Conservation (phyloP, 306 rosid genomes). For the Sophora flavescens region DNA sequence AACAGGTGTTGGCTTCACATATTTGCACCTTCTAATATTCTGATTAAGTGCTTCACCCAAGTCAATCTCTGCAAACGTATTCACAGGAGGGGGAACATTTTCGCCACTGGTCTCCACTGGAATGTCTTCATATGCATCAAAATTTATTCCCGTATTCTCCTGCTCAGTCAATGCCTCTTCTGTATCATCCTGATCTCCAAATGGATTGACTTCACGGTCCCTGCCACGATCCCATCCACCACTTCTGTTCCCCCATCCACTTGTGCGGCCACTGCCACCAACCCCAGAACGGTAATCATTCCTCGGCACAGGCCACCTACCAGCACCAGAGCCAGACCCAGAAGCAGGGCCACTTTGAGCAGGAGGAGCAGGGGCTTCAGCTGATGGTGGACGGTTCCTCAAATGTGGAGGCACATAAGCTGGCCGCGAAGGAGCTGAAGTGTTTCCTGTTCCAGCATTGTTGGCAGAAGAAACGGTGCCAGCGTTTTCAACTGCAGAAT, state of each 20-base stretch:
- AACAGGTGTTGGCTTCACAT: constrained; percentile 79
- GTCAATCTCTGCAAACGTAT: constrained; percentile 76
- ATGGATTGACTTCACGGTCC: constrained; percentile 70
- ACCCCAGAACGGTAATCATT: constrained; percentile 56
- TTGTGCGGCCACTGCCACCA: constrained; percentile 52
- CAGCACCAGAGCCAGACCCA: constrained; percentile 49
- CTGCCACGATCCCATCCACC: constrained; percentile 76
- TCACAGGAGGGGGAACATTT: constrained; percentile 71
- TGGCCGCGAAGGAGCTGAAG: constrained; percentile 49
- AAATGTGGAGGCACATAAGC: constrained; percentile 76
- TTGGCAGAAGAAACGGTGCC: constrained; percentile 46
- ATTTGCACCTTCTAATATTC: constrained; percentile 74
- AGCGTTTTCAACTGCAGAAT: constrained; percentile 67
- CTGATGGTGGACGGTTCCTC: constrained; percentile 59
- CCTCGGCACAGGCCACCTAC: constrained; percentile 53
- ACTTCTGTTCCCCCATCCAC: constrained; percentile 66
- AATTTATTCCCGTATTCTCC: constrained; percentile 69
- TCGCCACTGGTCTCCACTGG: constrained; percentile 76
- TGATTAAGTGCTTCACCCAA: constrained; percentile 69
- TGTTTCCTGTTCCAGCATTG: constrained; percentile 45
- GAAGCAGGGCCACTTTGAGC: constrained; percentile 34
- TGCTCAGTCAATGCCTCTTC: constrained; percentile 56
- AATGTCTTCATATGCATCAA: constrained; percentile 78
- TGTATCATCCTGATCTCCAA: constrained; percentile 57
- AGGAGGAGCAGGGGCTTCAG: constrained; percentile 56